These are phyloP conservation scores for Hanseniaspora taiwanica DNA, from an alignment of 805 yeast genomes.

Conservation along the genomic window DNA sequence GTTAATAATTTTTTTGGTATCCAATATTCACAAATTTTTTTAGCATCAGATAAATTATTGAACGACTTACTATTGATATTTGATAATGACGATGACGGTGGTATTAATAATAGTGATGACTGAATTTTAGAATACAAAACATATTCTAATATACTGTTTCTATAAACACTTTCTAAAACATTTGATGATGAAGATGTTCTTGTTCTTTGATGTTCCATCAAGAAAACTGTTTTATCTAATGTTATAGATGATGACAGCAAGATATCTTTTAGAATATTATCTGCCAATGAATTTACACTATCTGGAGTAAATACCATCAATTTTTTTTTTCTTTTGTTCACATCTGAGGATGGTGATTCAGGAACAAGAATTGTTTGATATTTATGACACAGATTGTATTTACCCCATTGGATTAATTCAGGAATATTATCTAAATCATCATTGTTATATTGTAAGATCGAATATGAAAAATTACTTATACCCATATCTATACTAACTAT, in stretches of 20 bases:
- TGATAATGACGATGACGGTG: too few relatives aligned
- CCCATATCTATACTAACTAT: conserved; percentile 1
- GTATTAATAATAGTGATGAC: too few relatives aligned
- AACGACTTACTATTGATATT: neutral
- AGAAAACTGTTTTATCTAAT: conserved; percentile 27
- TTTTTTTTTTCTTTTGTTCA: too few relatives aligned
- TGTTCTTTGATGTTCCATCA: conserved; percentile 45
- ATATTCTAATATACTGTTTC: conserved; percentile 40
- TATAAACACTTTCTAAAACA: conserved; percentile 38
- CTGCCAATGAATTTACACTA: neutral
- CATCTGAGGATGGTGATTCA: too few relatives aligned
- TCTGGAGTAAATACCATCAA: too few relatives aligned
- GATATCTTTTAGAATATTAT: neutral
- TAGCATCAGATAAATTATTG: neutral
- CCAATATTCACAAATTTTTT: neutral
- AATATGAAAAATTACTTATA: neutral
- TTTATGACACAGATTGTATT: neutral
- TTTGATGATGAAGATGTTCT: conserved; percentile 33
- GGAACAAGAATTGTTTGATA: too few relatives aligned
- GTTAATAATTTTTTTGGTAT: neutral
- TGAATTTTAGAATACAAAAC: too few relatives aligned
- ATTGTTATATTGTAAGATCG: too few relatives aligned
- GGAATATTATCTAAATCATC: neutral
- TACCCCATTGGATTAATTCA: neutral
- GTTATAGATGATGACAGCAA: too few relatives aligned